A percentile compares a stretch with the other conserved stretches of the same genome.
phyloP scores from a whole-genome alignment of 441 rosid species.

The Dalechampia spathulata region DNA sequence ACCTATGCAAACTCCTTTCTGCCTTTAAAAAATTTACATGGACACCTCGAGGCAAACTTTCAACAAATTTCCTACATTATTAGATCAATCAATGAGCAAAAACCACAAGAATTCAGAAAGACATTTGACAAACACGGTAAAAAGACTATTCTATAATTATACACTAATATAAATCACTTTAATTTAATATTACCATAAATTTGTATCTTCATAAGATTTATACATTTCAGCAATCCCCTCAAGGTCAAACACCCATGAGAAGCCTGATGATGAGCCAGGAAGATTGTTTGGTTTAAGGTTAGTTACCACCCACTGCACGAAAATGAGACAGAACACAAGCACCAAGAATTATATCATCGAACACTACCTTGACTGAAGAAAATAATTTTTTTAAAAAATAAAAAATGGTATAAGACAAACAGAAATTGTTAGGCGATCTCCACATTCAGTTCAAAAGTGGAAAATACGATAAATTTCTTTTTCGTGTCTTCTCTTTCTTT shows the following conservation, averaged over 20 bases:
- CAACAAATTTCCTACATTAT: conserved; percentile 69
- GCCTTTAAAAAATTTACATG: conserved; percentile 90
- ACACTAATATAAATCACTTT: background rate
- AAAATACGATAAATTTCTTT: too few relatives aligned
- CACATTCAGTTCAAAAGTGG: too few relatives aligned
- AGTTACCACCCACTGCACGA: conserved; percentile 77
- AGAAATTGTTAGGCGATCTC: too few relatives aligned
- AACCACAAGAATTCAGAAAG: background rate
- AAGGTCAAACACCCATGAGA: conserved; percentile 83
- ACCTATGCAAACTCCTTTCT: conserved; percentile 93
- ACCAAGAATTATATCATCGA: background rate
- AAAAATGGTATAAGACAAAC: too few relatives aligned
- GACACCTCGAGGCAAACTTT: conserved; percentile 80
- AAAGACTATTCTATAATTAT: background rate
- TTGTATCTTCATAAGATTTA: conserved; percentile 83
- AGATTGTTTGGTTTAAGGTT: conserved; percentile 49
- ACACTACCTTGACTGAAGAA: background rate
- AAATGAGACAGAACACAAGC: background rate
- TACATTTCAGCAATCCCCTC: conserved; percentile 76
- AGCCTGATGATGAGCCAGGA: conserved; percentile 40
- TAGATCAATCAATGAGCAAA: conserved; percentile 6
- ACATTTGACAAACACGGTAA: background rate
- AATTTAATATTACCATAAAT: conserved; percentile 54
- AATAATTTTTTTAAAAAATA: too few relatives aligned
- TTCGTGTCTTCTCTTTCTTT: too few relatives aligned